Percentiles rank a stretch among this genome's conserved stretches.
Evolutionary conservation across 2,329 filamentous ascomycete species (phyloP).

Genomic region (Microdochium nivale): DNA sequence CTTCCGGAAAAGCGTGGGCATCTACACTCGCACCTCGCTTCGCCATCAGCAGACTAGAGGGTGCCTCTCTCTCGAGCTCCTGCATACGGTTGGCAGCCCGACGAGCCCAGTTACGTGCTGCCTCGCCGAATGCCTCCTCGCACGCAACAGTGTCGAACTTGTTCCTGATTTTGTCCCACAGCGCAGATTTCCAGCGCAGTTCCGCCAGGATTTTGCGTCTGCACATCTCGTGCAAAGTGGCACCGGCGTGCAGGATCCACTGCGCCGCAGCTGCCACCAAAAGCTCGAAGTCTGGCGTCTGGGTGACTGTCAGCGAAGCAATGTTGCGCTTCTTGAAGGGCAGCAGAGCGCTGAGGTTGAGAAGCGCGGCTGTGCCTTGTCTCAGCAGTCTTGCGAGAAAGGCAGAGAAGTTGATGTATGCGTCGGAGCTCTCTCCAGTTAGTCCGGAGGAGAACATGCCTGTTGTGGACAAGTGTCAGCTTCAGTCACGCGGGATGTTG

Average conservation of each 20-base stretch:
- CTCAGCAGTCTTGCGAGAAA: background rate
- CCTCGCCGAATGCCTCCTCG: background rate
- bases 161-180: background rate
- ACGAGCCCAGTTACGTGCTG: background rate
- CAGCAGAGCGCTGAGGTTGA: background rate
- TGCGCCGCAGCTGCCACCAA: background rate
- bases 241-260: background rate
- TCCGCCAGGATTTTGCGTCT: background rate
- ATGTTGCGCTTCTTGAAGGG: background rate
- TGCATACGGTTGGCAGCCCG: background rate
- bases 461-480: background rate
- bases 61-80: background rate
- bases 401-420: slow-evolving; percentile 1
- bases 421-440: background rate
- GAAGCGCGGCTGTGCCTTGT: background rate
- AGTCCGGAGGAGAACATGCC: background rate
- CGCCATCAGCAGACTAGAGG: background rate
- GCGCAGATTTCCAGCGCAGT: background rate
- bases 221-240: background rate
- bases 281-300: background rate
- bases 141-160: background rate
- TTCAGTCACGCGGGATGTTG: background rate
- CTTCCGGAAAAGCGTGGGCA: background rate
- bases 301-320: background rate
- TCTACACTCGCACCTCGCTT: background rate